Evolutionary conservation across 495 filamentous ascomycete genomes (phyloP).

Genomic region (Podospora appendiculata): DNA sequence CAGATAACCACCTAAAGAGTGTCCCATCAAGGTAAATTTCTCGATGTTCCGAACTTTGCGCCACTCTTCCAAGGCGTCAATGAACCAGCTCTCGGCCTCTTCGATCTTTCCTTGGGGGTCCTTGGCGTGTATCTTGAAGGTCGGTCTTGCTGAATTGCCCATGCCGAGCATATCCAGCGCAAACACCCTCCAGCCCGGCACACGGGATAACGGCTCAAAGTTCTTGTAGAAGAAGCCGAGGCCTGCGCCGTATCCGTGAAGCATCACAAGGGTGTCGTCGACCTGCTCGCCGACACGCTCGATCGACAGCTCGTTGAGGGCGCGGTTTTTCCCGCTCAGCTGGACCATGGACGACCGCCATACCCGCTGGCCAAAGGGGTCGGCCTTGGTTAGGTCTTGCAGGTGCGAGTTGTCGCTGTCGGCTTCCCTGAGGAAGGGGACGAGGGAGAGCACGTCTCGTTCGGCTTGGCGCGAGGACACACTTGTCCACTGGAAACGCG

Average conservation of each 20-base stretch:
- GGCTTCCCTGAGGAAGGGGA: constrained; percentile 75
- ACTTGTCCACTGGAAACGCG: constrained; percentile 60
- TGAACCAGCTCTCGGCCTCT: constrained; percentile 93
- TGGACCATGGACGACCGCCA: constrained; percentile 83
- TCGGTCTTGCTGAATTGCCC: constrained; percentile 79
- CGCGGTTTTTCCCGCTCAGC: constrained; percentile 76
- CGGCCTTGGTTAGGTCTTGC: constrained; percentile 43
- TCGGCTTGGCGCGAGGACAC: constrained; percentile 78
- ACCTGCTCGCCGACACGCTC: constrained; percentile 74
- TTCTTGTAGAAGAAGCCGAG: constrained; percentile 98
- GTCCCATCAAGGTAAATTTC: constrained; percentile 84
- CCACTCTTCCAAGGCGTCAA: constrained; percentile 96
- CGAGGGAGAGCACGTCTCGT: constrained; percentile 78
- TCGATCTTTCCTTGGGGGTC: constrained; percentile 71
- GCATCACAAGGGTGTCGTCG: constrained; percentile 83
- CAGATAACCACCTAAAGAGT: constrained; percentile 91
- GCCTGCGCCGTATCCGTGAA: constrained; percentile 94
- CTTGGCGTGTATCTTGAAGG: constrained; percentile 77
- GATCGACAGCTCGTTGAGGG: constrained; percentile 87
- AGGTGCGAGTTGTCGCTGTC: constrained; percentile 39
- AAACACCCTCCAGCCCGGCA: constrained; percentile 79
- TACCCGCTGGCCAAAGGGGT: constrained; percentile 78
- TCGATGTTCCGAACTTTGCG: constrained; percentile 80
- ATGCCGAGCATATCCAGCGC: constrained; percentile 91
- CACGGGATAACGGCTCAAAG: constrained; percentile 75